Base-by-base conservation (phyloP, 305 asterid species). In the Fraxinus albicans region DNA sequence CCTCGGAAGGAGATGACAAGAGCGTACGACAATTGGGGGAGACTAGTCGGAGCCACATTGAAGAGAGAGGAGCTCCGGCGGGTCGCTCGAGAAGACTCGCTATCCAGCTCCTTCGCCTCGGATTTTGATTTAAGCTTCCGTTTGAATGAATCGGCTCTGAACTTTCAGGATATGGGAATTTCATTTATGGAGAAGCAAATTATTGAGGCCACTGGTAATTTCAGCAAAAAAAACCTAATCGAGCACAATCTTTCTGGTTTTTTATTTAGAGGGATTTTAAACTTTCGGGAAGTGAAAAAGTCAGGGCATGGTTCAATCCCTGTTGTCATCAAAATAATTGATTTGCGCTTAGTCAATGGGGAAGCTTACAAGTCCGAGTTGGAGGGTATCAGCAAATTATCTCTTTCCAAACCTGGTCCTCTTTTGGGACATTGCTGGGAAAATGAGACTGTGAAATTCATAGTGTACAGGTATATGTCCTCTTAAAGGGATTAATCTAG, bases 1-100 rank as follows among this genome's bases (percentile, higher is more conserved):
- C 36, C 36, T 4, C 7, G 7, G 36, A 34, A 34, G 36, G 36
- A 34, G 47, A 81, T 81, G 84, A 7, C 77, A 1, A 8, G 13
- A 2, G 76, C 70, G 33, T 84, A 80, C 13, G 84, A 80, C 77
- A 77, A 77, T 10, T 80, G 82, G 87, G 87, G 77, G 15, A 81
- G 82, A 76, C 72, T 80, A 55, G 80, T 84, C 0, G 8, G 40
- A 19, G 82, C 87, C 38, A 77, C 78, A 0, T 79, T 80, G 17
- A 77, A 67, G 2, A 53, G 87, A 29, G 84, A 84, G 60, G 23
- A 84, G 25, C 76, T 80, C 76, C 81, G 82, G 31, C 44, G 29
- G 15, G 70, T 29, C 34, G 80, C 31, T 34, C 50, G n/a, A 2
- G 3, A 76, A 78, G 47, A 67, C 79, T 7, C 86, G 76, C 21